Conservation (phyloP, 306 rosid genomes). For the Acmispon strigosus region DNA sequence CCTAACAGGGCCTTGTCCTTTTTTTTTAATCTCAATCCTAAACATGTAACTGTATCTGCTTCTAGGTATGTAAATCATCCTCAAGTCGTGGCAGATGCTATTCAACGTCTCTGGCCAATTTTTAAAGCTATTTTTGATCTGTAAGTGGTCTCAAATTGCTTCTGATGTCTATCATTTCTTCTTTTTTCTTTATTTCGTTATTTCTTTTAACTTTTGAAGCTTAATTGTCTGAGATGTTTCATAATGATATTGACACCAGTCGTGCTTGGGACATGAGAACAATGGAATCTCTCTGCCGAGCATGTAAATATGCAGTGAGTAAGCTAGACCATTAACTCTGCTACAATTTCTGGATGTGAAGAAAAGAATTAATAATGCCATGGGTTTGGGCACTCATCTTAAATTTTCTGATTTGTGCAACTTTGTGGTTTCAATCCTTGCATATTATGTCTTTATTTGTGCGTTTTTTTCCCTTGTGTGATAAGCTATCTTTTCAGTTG, state of each 20-base stretch:
- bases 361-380: not conserved
- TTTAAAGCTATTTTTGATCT: constrained; percentile 93
- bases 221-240: constrained; percentile 16
- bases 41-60: constrained; percentile 25
- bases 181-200: not conserved
- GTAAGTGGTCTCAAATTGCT: constrained; percentile 46
- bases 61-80: constrained; percentile 89
- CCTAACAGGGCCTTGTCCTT: constrained; percentile 2
- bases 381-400: constrained; percentile 5
- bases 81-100: constrained; percentile 96
- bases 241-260: constrained; percentile 39
- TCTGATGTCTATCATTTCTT: not conserved
- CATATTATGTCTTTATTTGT: not conserved
- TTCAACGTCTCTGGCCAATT: constrained; percentile 93
- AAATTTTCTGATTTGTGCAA: not conserved
- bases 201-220: not conserved
- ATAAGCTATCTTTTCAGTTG: constrained; percentile 21
- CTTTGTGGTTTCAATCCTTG: constrained; percentile 13
- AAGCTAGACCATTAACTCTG: constrained; percentile 16
- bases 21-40: constrained; percentile 9
- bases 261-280: constrained; percentile 99
- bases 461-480: not conserved
- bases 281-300: constrained; percentile 99
- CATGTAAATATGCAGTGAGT: constrained; percentile 98
- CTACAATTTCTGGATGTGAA: constrained; percentile 6